Evolutionary conservation across 2,329 filamentous ascomycete species (phyloP).

Genomic region (Pleoardoris graminearum): DNA sequence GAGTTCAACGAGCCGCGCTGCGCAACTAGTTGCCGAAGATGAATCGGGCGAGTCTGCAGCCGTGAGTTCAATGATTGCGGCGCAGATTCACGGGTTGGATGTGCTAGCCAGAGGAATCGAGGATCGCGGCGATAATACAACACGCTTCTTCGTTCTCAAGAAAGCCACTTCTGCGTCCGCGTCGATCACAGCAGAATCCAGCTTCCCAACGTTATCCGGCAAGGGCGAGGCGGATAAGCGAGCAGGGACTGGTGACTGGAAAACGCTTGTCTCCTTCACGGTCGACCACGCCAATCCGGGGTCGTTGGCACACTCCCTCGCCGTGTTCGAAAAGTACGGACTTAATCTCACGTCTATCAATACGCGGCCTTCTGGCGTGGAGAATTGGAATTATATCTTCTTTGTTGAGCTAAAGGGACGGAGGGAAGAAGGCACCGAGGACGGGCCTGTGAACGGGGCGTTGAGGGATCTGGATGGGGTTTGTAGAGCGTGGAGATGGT

Average conservation of each 20-base stretch:
- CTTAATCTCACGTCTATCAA: constrained; percentile 92
- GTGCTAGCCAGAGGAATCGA: constrained; percentile 72
- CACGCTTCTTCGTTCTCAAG: constrained; percentile 68
- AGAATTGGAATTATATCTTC: constrained; percentile 90
- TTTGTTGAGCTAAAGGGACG: constrained; percentile 85
- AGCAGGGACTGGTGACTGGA: constrained; percentile 45
- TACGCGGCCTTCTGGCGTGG: constrained; percentile 73
- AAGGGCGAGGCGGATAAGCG: background rate
- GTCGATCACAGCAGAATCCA: background rate
- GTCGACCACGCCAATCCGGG: constrained; percentile 77
- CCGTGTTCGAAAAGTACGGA: constrained; percentile 71
- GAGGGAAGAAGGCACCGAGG: constrained; percentile 59
- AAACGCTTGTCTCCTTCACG: constrained; percentile 82
- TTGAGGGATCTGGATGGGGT: constrained; percentile 61
- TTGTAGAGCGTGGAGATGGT: constrained; percentile 67
- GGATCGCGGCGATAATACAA: constrained; percentile 75
- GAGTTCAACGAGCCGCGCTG: constrained; percentile 82
- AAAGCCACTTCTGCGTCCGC: background rate
- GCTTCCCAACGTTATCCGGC: background rate
- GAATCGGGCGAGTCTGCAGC: constrained; percentile 69
- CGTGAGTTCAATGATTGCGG: constrained; percentile 76
- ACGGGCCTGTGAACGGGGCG: constrained; percentile 63
- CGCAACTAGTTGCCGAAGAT: constrained; percentile 69
- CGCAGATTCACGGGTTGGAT: constrained; percentile 66
- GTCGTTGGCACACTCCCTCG: constrained; percentile 78